These are phyloP conservation scores for Ophiosphaerella narmari DNA, from an alignment of 2,329 filamentous ascomycete species.

Conservation along the genomic window DNA sequence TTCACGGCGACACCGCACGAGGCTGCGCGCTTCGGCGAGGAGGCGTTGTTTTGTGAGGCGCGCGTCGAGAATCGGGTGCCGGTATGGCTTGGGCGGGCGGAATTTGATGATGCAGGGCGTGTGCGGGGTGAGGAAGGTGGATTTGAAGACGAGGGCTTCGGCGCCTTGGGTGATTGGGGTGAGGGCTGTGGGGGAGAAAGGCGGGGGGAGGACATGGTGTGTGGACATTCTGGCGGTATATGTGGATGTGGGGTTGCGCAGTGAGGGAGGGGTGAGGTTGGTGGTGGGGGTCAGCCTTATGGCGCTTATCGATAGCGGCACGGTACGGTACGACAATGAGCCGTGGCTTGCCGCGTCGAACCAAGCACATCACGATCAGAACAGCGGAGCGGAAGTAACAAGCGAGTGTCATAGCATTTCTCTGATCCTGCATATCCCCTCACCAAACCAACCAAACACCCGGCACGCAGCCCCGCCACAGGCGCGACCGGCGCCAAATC, in stretches of 20 bases:
- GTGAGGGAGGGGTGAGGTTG: conserved; percentile 27
- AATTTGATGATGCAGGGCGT: conserved; percentile 83
- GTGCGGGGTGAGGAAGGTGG: conserved; percentile 72
- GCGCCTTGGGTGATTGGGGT: conserved; percentile 87
- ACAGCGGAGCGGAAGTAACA: conserved; percentile 2
- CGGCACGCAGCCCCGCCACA: too few species aligned
- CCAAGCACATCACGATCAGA: too few species aligned
- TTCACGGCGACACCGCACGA: conserved; percentile 77
- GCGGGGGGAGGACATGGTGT: conserved; percentile 31
- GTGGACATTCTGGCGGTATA: conserved; percentile 4
- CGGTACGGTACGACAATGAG: too few species aligned
- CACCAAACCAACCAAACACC: too few species aligned
- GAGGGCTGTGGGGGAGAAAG: conserved; percentile 60
- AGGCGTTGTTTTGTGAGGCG: conserved; percentile 86
- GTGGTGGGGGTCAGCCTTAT: conserved; percentile 17
- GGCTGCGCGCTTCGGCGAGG: conserved; percentile 83
- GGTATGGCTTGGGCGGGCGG: conserved; percentile 87
- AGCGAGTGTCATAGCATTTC: conserved; percentile 46
- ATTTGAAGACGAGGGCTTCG: conserved; percentile 91
- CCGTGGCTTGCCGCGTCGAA: too few species aligned
- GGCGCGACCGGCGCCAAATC: too few species aligned
- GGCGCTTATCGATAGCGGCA: conserved; percentile 15
- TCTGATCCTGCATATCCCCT: conserved; percentile 37
- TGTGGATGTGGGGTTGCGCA: conserved; percentile 20
- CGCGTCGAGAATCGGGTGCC: conserved; percentile 85